These are phyloP conservation scores for Ascomycota sp. DNA, from an alignment of 2,329 filamentous ascomycete species.

Conservation along the genomic window DNA sequence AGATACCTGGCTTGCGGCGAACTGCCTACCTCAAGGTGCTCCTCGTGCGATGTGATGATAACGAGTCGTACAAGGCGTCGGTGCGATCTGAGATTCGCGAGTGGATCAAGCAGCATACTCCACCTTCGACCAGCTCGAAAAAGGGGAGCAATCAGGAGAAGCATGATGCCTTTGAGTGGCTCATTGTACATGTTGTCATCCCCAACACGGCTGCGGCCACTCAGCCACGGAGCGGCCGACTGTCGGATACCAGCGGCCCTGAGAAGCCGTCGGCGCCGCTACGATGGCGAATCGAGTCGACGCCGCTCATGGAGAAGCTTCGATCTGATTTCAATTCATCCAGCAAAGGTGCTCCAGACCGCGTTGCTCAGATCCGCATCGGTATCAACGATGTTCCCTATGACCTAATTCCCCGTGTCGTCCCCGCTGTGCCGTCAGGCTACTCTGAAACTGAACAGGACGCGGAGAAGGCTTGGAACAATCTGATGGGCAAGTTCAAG, in stretches of 20 bases:
- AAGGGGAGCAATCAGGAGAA: constrained; percentile 53
- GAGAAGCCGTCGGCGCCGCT: constrained; percentile 47
- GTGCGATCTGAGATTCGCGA: constrained; percentile 62
- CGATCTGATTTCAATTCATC: constrained; percentile 69
- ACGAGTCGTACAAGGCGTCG: constrained; percentile 70
- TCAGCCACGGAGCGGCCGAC: constrained; percentile 43
- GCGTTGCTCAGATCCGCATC: constrained; percentile 68
- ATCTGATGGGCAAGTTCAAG: constrained; percentile 72
- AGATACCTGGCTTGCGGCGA: constrained; percentile 79
- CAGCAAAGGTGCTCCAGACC: constrained; percentile 47
- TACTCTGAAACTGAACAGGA: constrained; percentile 55
- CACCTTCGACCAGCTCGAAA: constrained; percentile 31
- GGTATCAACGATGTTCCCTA: constrained; percentile 46
- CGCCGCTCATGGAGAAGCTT: constrained; percentile 72
- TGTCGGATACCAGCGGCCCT: constrained; percentile 29
- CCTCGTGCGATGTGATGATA: constrained; percentile 81
- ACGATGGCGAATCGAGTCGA: constrained; percentile 58
- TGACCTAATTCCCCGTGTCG: constrained; percentile 37
- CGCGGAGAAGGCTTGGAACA: constrained; percentile 58
- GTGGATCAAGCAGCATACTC: constrained; percentile 66
- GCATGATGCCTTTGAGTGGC: constrained; percentile 89
- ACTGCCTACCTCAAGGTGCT: constrained; percentile 88
- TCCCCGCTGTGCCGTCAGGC: constrained; percentile 37
- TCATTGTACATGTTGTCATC: constrained; percentile 78
- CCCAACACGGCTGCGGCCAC: constrained; percentile 65